Base-by-base conservation (phyloP, 73 alveolate species). In the Paramecium caudatum region DNA sequence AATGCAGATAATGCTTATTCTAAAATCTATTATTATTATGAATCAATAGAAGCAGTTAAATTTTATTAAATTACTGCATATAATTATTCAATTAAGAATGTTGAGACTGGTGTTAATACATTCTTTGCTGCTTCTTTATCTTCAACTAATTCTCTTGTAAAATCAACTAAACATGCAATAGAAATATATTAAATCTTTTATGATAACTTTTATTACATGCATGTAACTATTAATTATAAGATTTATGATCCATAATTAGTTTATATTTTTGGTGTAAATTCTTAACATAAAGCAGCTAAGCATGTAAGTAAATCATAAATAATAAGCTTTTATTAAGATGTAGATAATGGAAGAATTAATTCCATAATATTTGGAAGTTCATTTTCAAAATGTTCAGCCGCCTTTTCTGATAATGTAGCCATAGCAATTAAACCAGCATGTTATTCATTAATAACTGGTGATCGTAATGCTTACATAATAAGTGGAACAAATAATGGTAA, bases 351-450 rank as follows among this genome's bases (percentile, higher is more conserved):
- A 9, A 32, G 19, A 17, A 47, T 62, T 13, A 62, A 41, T 23
- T 70, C 70, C 15, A 86, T 36, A 3, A 86, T 62, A 17, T 61
- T 47, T 25, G 90, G 46, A 41, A 86, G 46, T 33, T 86, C 93
- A 13, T 62, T 41, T 21, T 62, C 30, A 61, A 86, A 86, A 78
- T 32, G 74, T 19, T 86, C 93, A 21, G 87, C 70, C 9, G 61
- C 70, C 2, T 81, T 78, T 37, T 86, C 93, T 19, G 82, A 41
- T 25, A 86, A 63, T 10, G 82, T 61, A 33, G 93, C 87, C 69
- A 86, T 61, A 19, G 93, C 93, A 43, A 86, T 78, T 33, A 86
- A 86, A 63, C 93, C 93, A 37, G 90, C 88, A 86, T 86, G 93
- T 17, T 62, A 62, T 27, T 47, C 84, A 61, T 62, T 86, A 17